These are phyloP conservation scores for Cucurbita moschata DNA, from an alignment of 306 rosid genomes.

Conservation along the genomic window DNA sequence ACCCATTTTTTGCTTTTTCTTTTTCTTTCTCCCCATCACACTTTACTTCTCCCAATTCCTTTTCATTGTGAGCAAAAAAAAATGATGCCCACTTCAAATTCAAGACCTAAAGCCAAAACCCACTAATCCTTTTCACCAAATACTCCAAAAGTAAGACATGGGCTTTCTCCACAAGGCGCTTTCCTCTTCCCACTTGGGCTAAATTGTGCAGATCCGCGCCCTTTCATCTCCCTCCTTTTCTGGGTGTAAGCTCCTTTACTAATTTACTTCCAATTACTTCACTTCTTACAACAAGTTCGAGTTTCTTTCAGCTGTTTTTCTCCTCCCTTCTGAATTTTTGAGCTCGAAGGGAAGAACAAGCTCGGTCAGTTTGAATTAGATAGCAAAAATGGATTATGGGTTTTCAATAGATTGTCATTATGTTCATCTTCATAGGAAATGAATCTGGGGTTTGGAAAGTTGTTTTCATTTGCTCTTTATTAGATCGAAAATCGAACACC, in stretches of 20 bases:
- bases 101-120: not conserved
- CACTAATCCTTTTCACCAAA: not conserved
- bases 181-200: not conserved
- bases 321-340: not conserved
- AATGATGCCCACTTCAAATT: not conserved
- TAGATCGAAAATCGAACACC: not conserved
- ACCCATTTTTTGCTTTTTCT: not conserved
- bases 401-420: not conserved
- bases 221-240: not conserved
- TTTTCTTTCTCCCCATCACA: not conserved
- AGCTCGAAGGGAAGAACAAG: not conserved
- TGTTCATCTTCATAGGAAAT: not conserved
- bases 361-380: not conserved
- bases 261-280: not conserved
- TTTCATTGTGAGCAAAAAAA: not conserved
- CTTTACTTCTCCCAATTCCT: not conserved
- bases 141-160: not conserved
- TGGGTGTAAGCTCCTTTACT: not conserved
- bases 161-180: not conserved
- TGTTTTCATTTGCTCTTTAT: not conserved
- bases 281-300: not conserved
- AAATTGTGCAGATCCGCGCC: not conserved
- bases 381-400: not conserved
- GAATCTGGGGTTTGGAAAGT: not conserved
- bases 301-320: not conserved